These are phyloP conservation scores for Chaetomiaceae sp. DNA, from an alignment of 2,329 filamentous ascomycete species.

Conservation along the genomic window DNA sequence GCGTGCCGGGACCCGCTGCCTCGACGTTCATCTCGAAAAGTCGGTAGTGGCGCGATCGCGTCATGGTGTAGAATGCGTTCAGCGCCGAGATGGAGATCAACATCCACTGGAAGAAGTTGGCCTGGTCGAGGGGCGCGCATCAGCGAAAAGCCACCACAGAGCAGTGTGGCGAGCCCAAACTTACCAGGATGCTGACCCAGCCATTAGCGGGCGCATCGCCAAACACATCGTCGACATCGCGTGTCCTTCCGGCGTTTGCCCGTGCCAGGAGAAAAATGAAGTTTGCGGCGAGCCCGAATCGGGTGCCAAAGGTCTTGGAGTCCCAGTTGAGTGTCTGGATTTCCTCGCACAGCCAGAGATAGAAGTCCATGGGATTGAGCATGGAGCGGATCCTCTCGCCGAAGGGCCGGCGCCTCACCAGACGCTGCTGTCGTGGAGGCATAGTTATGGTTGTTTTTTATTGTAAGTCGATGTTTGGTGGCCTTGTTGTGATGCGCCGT, in stretches of 20 bases:
- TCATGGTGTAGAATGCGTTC: conserved; percentile 80
- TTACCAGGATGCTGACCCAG: conserved; percentile 57
- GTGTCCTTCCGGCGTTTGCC: conserved; percentile 60
- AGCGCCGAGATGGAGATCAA: conserved; percentile 61
- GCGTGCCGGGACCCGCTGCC: conserved; percentile 61
- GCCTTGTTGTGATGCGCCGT: background rate
- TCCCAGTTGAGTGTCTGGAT: conserved; percentile 90
- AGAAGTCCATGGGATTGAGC: conserved; percentile 82
- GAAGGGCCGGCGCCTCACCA: conserved; percentile 77
- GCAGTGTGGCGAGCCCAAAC: conserved; percentile 26
- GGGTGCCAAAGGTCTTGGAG: conserved; percentile 69
- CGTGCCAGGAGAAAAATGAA: conserved; percentile 75
- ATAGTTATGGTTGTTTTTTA: conserved; percentile 39
- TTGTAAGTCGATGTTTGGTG: background rate
- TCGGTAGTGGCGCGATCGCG: conserved; percentile 78
- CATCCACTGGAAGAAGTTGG: conserved; percentile 64
- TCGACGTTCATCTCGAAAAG: conserved; percentile 87
- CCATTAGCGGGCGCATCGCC: conserved; percentile 60
- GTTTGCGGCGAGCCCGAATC: conserved; percentile 73
- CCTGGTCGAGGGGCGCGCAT: conserved; percentile 40
- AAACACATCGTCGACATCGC: conserved; percentile 75
- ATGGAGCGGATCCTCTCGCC: conserved; percentile 72
- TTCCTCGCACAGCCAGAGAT: conserved; percentile 88
- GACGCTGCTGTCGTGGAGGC: conserved; percentile 51
- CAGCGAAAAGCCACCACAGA: background rate